phyloP scores from a whole-genome alignment of 2,329 filamentous ascomycete species.

The Aspergillus floridensis region DNA sequence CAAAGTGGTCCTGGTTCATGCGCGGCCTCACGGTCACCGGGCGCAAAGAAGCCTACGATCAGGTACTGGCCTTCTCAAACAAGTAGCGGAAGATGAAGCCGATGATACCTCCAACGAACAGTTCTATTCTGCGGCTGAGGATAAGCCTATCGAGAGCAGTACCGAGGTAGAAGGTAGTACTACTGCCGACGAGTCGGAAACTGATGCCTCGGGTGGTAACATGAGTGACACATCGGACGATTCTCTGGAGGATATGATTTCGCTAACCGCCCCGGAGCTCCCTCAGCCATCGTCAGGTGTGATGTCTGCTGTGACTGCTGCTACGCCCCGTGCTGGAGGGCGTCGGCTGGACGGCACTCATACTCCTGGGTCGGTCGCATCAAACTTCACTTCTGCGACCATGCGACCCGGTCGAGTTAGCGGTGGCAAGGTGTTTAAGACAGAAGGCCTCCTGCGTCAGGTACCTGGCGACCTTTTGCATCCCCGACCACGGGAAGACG shows the following conservation, averaged over 20 bases:
- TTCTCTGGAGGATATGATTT: conserved; percentile 90
- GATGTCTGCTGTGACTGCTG: conserved; percentile 74
- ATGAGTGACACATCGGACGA: conserved; percentile 86
- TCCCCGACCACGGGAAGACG: conserved; percentile 77
- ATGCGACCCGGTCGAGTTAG: conserved; percentile 68
- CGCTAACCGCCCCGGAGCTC: conserved; percentile 74
- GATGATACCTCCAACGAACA: conserved; percentile 86
- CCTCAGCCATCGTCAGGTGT: conserved; percentile 75
- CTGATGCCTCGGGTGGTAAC: conserved; percentile 45
- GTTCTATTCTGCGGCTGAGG: conserved; percentile 89
- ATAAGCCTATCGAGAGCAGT: conserved; percentile 51
- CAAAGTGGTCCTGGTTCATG: conserved; percentile 72
- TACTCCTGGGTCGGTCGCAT: conserved; percentile 86
- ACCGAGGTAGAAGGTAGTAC: conserved; percentile 54
- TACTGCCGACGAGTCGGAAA: conserved; percentile 61
- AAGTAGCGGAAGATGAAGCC: conserved; percentile 58
- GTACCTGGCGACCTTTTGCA: conserved; percentile 79
- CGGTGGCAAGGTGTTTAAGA: conserved; percentile 74
- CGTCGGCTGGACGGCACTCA: conserved; percentile 70
- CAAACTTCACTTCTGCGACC: conserved; percentile 81
- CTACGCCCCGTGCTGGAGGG: conserved; percentile 73
- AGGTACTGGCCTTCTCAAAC: conserved; percentile 56
- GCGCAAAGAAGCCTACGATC: conserved; percentile 46
- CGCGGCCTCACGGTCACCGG: conserved; percentile 43
- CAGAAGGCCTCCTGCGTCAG: conserved; percentile 68